These are phyloP conservation scores for Colletotrichum filicis DNA, from an alignment of 2,329 filamentous ascomycete genomes.

Conservation along the genomic window DNA sequence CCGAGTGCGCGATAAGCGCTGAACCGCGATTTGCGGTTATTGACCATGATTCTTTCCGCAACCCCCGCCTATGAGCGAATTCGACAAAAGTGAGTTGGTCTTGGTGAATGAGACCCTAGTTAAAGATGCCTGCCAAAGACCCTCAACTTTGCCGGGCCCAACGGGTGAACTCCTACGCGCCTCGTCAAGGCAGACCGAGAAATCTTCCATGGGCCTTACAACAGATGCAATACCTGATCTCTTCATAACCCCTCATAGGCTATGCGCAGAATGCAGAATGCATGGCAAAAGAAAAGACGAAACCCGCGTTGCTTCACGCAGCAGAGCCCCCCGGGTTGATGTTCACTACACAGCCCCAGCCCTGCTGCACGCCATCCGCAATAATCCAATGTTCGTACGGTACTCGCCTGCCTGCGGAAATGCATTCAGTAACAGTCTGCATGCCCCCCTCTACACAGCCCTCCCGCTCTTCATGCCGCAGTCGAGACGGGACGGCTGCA, in stretches of 20 bases:
- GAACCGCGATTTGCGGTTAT: not conserved
- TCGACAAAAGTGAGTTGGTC: not conserved
- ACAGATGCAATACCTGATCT: too few relatives aligned
- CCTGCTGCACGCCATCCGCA: conserved; percentile 6
- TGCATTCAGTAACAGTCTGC: not conserved
- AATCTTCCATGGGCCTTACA: too few relatives aligned
- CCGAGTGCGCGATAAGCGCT: not conserved
- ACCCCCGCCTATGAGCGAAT: not conserved
- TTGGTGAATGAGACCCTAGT: not conserved
- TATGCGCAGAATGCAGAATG: not conserved
- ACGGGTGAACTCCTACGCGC: too few relatives aligned
- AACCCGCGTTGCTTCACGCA: not conserved
- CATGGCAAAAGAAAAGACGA: not conserved
- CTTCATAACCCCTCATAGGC: too few relatives aligned
- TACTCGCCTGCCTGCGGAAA: not conserved
- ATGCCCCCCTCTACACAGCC: not conserved
- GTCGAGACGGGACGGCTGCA: not conserved
- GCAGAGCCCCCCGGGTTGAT: not conserved
- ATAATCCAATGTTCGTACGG: not conserved
- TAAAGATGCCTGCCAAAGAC: not conserved
- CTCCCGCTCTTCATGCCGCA: conserved; percentile 24
- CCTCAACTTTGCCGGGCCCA: too few relatives aligned
- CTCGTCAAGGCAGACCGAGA: not conserved
- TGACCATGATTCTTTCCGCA: not conserved
- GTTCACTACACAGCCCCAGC: conserved; percentile 21